phyloP scores from a whole-genome alignment of 2,329 filamentous ascomycete species.

The Pseudonectria buxi region DNA sequence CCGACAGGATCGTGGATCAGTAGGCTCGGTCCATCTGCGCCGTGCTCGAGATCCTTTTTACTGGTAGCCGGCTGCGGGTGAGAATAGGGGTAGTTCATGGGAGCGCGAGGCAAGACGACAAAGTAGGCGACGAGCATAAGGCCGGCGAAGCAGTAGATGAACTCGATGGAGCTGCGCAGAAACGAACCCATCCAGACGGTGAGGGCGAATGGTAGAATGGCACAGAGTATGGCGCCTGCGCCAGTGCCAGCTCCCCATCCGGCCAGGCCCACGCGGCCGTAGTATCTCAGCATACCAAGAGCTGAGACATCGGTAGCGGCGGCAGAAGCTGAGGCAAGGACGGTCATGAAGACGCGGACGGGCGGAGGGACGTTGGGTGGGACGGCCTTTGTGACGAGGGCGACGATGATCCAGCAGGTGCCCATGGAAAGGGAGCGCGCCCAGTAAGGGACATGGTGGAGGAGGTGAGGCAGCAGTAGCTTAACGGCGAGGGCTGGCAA shows the following conservation, averaged over 20 bases:
- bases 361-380: slow-evolving; percentile 29
- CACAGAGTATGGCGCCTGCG: slow-evolving; percentile 21
- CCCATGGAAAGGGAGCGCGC: slow-evolving; percentile 21
- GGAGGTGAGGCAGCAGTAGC: slow-evolving; percentile 20
- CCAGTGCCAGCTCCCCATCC: slow-evolving; percentile 32
- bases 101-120: slow-evolving; percentile 21
- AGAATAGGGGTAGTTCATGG: slow-evolving; percentile 18
- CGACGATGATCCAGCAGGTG: slow-evolving; percentile 22
- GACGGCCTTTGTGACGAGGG: slow-evolving; percentile 19
- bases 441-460: slow-evolving; percentile 23
- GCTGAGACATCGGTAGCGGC: slow-evolving; percentile 27
- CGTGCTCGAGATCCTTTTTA: slow-evolving; percentile 13
- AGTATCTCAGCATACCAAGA: slow-evolving; percentile 23
- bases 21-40: slow-evolving; percentile 23
- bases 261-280: slow-evolving; percentile 24
- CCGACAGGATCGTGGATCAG: slow-evolving; percentile 32
- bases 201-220: slow-evolving; percentile 23
- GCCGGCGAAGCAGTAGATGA: slow-evolving; percentile 20
- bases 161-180: slow-evolving; percentile 22
- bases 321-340: slow-evolving; percentile 22
- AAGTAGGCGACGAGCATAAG: slow-evolving; percentile 22
- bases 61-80: slow-evolving; percentile 2
- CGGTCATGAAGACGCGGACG: slow-evolving; percentile 21
- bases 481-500: slow-evolving; percentile 25
- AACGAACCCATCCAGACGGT: slow-evolving; percentile 21